A percentile compares a stretch with the other conserved stretches of the same genome.
Evolutionary conservation across 495 filamentous ascomycete species (phyloP).

Genomic region (Staphylotrichum longicolle): DNA sequence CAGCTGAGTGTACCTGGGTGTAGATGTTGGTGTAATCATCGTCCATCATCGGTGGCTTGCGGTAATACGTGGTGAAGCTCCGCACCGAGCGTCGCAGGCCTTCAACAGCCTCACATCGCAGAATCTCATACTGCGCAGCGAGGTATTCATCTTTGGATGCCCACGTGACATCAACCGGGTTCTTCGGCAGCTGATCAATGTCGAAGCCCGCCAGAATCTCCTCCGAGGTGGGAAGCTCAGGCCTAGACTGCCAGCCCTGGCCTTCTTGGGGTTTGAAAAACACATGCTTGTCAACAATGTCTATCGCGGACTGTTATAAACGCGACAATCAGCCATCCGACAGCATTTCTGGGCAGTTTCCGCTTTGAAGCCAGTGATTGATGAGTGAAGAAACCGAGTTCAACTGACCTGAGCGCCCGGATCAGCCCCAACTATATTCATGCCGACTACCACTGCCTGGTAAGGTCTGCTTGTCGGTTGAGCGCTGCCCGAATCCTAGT

Average conservation of each 20-base stretch:
- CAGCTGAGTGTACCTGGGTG: constrained; percentile 80
- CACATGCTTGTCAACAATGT: constrained; percentile 34
- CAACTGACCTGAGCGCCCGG: constrained; percentile 10
- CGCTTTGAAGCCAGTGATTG: too few relatives aligned
- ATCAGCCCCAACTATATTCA: constrained; percentile 3
- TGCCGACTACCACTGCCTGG: background rate
- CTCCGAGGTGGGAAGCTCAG: constrained; percentile 45
- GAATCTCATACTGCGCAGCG: constrained; percentile 60
- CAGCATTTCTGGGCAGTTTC: too few relatives aligned
- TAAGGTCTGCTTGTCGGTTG: too few relatives aligned
- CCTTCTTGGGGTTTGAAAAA: constrained; percentile 23
- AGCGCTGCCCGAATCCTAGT: too few relatives aligned
- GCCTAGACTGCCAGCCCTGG: constrained; percentile 42
- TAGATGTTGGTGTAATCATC: constrained; percentile 63
- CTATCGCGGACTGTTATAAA: constrained; percentile 24
- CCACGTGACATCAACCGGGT: constrained; percentile 40
- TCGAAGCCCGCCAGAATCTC: constrained; percentile 41
- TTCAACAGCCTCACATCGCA: constrained; percentile 63
- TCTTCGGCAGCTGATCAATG: constrained; percentile 37
- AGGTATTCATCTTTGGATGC: constrained; percentile 55
- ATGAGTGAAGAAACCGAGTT: too few relatives aligned
- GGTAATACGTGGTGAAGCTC: constrained; percentile 36
- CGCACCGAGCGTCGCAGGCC: constrained; percentile 59
- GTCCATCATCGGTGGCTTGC: constrained; percentile 50
- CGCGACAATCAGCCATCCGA: too few relatives aligned